phyloP scores from a whole-genome alignment of 495 filamentous ascomycete species.

The Talaromyces adpressus region DNA sequence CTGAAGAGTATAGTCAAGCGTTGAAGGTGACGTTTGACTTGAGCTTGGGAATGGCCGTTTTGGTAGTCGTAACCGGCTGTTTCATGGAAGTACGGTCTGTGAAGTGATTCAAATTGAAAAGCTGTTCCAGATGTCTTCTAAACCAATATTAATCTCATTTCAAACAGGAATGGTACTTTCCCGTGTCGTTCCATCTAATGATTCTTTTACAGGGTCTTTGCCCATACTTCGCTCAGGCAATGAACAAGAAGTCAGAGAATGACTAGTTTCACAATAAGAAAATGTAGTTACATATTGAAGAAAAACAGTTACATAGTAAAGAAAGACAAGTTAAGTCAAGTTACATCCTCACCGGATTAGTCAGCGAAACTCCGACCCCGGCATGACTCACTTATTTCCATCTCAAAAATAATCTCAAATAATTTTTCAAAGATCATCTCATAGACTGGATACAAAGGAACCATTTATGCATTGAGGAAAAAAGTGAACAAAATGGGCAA shows the following conservation, averaged over 20 bases:
- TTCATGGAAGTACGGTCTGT: not conserved
- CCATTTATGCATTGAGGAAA: not conserved
- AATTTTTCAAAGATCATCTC: not conserved
- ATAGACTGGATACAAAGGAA: not conserved
- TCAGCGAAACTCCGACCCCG: not conserved
- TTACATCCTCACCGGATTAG: not conserved
- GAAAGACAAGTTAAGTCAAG: not conserved
- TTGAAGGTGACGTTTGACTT: not conserved
- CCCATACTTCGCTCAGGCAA: not conserved
- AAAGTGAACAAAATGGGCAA: slow-evolving; percentile 42
- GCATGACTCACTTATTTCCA: not conserved
- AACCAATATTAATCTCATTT: not conserved
- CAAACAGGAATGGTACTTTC: not conserved
- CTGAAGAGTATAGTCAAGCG: not conserved
- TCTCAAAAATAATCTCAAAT: not conserved
- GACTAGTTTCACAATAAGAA: not conserved
- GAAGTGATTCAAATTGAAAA: not conserved
- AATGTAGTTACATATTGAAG: not conserved
- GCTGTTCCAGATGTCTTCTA: not conserved
- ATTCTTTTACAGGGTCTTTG: not conserved
- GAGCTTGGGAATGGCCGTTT: not conserved
- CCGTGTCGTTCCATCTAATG: not conserved
- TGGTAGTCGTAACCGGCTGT: not conserved
- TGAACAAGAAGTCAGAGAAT: not conserved
- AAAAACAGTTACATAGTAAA: not conserved